phyloP scores from a whole-genome alignment of 2,329 filamentous ascomycete species.

The Beauveria sp. region DNA sequence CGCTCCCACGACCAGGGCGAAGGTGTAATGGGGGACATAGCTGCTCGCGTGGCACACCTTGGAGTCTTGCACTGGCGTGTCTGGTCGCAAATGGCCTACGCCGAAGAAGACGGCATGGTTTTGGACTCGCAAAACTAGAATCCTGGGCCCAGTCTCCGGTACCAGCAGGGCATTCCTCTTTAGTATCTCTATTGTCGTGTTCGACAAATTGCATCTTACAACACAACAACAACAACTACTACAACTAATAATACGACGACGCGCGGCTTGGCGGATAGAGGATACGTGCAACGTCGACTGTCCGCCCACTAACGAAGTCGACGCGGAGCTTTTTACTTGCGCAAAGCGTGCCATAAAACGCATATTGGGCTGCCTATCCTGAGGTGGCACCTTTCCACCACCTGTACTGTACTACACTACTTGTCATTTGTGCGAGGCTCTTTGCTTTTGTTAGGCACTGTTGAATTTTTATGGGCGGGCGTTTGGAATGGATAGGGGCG shows the following conservation, averaged over 20 bases:
- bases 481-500: conserved; percentile 15
- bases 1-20: conserved; percentile 37
- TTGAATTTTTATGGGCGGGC: conserved; percentile 12
- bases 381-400: not conserved
- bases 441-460: not conserved
- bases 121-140: conserved; percentile 18
- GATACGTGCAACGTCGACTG: not conserved
- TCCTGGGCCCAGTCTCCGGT: not conserved
- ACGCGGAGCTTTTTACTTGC: conserved; percentile 1
- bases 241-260: conserved; percentile 8
- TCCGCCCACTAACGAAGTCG: not conserved
- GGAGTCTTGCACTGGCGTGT: conserved; percentile 84
- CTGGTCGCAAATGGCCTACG: conserved; percentile 71
- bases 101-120: conserved; percentile 29
- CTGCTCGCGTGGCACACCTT: conserved; percentile 73
- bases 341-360: not conserved
- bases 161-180: not conserved
- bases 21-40: conserved; percentile 56
- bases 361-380: not conserved
- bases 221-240: not conserved
- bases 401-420: not conserved
- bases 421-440: conserved; percentile 7
- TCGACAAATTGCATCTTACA: not conserved
- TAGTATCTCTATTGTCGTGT: not conserved
- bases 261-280: not conserved